Evolutionary conservation across 176 grass and related monocot species (phyloP).

Genomic region (Oropetium thomaeum): DNA sequence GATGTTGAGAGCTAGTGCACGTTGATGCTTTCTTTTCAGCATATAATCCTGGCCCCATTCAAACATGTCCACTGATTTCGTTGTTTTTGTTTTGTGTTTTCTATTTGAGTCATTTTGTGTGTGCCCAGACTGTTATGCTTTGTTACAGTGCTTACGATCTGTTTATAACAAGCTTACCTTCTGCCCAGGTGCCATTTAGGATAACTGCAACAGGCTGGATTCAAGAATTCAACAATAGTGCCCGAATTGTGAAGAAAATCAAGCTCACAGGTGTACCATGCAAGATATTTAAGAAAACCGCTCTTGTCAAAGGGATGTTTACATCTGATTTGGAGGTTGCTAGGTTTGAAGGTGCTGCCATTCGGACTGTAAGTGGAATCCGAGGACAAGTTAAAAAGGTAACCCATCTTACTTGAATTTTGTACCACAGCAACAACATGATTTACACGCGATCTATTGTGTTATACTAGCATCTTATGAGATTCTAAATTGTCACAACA

Average conservation of each 20-base stretch:
- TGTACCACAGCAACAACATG: neutral
- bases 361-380: conserved; percentile 87
- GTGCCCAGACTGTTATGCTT: conserved; percentile 20
- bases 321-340: conserved; percentile 97
- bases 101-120: conserved; percentile 1
- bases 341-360: conserved; percentile 92
- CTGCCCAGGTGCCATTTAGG: conserved; percentile 70
- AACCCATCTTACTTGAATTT: conserved; percentile 33
- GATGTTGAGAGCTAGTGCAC: neutral
- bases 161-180: conserved; percentile 23
- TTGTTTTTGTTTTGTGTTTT: neutral
- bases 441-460: neutral
- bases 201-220: conserved; percentile 74
- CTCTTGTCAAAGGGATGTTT: conserved; percentile 94
- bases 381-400: conserved; percentile 99
- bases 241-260: conserved; percentile 93
- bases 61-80: neutral
- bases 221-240: conserved; percentile 95
- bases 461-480: conserved; percentile 2
- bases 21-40: conserved; percentile 8
- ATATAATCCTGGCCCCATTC: neutral
- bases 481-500: neutral
- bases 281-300: conserved; percentile 98
- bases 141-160: conserved; percentile 25
- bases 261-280: conserved; percentile 82